phyloP scores from a whole-genome alignment of 495 filamentous ascomycete genomes.

The Talaromyces stipitatus region DNA sequence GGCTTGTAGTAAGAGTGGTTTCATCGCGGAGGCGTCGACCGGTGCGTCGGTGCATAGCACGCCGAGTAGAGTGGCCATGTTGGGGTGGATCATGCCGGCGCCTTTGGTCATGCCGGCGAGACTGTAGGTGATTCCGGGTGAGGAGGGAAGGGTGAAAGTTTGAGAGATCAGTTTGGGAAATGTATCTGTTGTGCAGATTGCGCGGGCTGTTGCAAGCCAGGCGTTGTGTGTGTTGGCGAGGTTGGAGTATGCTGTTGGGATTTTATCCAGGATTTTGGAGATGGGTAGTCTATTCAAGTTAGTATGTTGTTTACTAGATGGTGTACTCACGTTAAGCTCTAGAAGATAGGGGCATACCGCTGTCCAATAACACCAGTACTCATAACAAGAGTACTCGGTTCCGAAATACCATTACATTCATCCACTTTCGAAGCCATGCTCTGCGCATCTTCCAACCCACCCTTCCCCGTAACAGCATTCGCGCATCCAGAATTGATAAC shows the following conservation, averaged over 20 bases:
- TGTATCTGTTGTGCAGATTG: conserved; percentile 98
- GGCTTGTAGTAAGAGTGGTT: conserved; percentile 62
- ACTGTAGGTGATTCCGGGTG: conserved; percentile 60
- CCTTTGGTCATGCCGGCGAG: conserved; percentile 97
- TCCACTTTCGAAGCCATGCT: conserved; percentile 77
- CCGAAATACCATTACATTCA: conserved; percentile 52
- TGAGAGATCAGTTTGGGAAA: conserved; percentile 93
- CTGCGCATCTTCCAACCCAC: conserved; percentile 80
- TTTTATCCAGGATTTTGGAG: conserved; percentile 74
- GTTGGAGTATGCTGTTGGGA: conserved; percentile 64
- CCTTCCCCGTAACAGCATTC: conserved; percentile 94
- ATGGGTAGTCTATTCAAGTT: conserved; percentile 70
- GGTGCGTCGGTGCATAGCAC: conserved; percentile 92
- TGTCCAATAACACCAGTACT: conserved; percentile 98
- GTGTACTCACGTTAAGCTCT: too few relatives aligned
- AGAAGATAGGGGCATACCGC: conserved; percentile 40
- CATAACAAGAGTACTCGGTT: conserved; percentile 80
- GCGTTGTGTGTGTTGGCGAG: conserved; percentile 70
- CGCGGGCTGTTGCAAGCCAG: conserved; percentile 80
- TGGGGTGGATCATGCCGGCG: conserved; percentile 98
- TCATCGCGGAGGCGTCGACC: conserved; percentile 60
- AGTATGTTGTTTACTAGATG: too few relatives aligned
- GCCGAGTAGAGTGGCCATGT: conserved; percentile 95
- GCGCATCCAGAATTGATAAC: conserved; percentile 95
- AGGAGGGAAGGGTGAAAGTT: conserved; percentile 79